Evolutionary conservation across 1,284 basidiomycete genomes (phyloP).

Genomic region (Pseudozyma flocculosa): DNA sequence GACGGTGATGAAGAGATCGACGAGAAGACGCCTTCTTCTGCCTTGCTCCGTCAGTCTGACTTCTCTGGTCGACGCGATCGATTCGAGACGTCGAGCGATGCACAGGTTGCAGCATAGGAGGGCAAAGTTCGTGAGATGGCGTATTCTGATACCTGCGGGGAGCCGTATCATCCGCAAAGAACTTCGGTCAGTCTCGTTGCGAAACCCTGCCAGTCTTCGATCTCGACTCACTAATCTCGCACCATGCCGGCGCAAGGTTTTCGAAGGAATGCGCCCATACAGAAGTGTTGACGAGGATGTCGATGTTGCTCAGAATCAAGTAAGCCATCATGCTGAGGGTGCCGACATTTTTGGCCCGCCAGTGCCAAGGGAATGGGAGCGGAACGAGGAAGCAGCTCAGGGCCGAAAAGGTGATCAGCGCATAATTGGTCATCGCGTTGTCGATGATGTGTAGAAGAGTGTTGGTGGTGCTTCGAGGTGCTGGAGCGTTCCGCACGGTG

Average conservation of each 20-base stretch:
- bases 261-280: slow-evolving; percentile 3
- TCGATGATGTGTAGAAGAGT: no score
- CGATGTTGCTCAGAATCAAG: slow-evolving; percentile 9
- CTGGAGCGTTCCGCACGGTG: no score
- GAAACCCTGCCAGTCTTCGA: no score
- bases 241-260: slow-evolving; percentile 8
- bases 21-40: slow-evolving; percentile 3
- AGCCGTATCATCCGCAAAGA: no score
- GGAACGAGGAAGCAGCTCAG: slow-evolving; percentile 1
- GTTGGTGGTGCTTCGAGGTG: no score
- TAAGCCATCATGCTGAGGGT: slow-evolving; percentile 5
- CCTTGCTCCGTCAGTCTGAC: slow-evolving; percentile 3
- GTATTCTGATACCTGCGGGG: slow-evolving; percentile 6
- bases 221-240: slow-evolving; percentile 12
- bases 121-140: slow-evolving; percentile 6
- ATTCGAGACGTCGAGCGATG: slow-evolving; percentile 14
- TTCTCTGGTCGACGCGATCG: slow-evolving; percentile 12
- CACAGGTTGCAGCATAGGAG: slow-evolving; percentile 13
- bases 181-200: no score
- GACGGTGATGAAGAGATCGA: slow-evolving; percentile 11
- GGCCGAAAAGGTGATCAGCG: no score
- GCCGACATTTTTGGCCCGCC: slow-evolving; percentile 10
- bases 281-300: slow-evolving; percentile 11
- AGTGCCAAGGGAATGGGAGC: slow-evolving; percentile 12
- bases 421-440: no score